Evolutionary conservation across 2,329 filamentous ascomycete genomes (phyloP).

Genomic region (Ambrosiella xylebori): DNA sequence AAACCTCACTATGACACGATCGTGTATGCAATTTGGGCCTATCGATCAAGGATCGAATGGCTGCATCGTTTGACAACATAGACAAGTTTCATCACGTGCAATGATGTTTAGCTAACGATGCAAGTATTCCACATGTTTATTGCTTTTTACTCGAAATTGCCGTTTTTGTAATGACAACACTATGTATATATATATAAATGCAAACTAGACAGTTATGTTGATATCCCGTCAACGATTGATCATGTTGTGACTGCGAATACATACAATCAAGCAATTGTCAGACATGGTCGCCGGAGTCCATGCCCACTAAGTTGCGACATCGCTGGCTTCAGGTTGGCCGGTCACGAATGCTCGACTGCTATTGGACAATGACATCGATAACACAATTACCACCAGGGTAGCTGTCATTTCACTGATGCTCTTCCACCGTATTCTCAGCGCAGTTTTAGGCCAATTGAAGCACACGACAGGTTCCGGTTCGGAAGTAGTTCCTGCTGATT

Average conservation of each 20-base stretch:
- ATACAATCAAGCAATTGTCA: background rate
- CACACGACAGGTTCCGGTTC: slow-evolving; percentile 7
- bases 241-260: background rate
- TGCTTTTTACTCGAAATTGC: too few species aligned
- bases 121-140: too few species aligned
- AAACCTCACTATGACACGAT: too few species aligned
- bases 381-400: background rate
- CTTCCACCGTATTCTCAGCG: background rate
- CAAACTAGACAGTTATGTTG: background rate
- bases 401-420: background rate
- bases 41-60: too few species aligned
- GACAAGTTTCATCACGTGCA: too few species aligned
- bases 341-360: background rate
- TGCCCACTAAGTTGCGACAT: slow-evolving; percentile 5
- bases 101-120: too few species aligned
- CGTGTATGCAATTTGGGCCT: too few species aligned
- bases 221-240: background rate
- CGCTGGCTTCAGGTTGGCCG: background rate
- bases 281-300: slow-evolving; percentile 6
- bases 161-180: too few species aligned
- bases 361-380: slow-evolving; percentile 4
- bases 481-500: background rate
- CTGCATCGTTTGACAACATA: too few species aligned
- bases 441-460: background rate
- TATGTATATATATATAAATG: too few species aligned